Percentiles rank a stretch among this genome's conserved stretches.
phyloP scores from a whole-genome alignment of 192 early-diverging fungal genomes.

The Backusella liffmaniae region DNA sequence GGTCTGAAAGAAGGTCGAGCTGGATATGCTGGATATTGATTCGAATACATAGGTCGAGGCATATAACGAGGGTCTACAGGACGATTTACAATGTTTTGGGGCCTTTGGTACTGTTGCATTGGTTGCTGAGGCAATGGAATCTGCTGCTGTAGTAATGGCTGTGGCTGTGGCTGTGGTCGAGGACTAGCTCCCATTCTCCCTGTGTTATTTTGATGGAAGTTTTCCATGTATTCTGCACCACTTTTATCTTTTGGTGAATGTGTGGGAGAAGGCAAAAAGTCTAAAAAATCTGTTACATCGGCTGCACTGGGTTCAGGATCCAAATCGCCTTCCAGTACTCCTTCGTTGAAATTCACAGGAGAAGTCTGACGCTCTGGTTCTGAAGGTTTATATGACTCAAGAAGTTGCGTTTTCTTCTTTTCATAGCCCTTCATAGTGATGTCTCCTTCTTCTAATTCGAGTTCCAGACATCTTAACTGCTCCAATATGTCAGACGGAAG shows the following conservation, averaged over 20 bases:
- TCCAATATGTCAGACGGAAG: conserved; percentile 25
- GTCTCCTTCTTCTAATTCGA: conserved; percentile 62
- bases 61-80: neutral
- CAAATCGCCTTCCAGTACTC: conserved; percentile 11
- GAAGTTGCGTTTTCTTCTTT: conserved; percentile 57
- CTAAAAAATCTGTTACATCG: conserved; percentile 28
- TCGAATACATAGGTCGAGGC: neutral
- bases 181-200: conserved; percentile 1
- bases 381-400: conserved; percentile 22
- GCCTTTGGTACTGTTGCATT: neutral
- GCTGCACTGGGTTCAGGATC: conserved; percentile 34
- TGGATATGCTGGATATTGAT: neutral
- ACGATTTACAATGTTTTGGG: neutral
- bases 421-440: conserved; percentile 77
- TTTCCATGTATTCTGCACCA: conserved; percentile 7
- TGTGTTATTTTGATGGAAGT: neutral
- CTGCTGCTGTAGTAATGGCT: neutral
- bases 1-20: neutral
- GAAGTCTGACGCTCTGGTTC: neutral
- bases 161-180: neutral
- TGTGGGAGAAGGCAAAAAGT: conserved; percentile 35
- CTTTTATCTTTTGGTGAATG: conserved; percentile 15
- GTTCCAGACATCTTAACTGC: conserved; percentile 29
- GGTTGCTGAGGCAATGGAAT: neutral
- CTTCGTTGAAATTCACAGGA: neutral